phyloP scores from a whole-genome alignment of 2,329 filamentous ascomycete genomes.

The Chalaropsis ovoidea region DNA sequence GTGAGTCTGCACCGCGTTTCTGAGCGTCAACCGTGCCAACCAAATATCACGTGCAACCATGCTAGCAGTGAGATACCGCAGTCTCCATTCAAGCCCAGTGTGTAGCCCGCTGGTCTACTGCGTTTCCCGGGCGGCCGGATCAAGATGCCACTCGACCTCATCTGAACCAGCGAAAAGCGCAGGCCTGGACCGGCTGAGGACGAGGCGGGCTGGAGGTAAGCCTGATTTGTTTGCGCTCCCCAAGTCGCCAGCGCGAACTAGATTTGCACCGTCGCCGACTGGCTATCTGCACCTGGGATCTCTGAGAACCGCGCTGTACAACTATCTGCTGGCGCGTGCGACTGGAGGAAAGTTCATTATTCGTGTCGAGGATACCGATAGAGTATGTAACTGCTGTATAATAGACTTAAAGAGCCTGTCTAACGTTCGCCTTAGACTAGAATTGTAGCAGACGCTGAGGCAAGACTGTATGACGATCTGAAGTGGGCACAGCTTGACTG shows the following conservation, averaged over 20 bases:
- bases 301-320: slow-evolving; percentile 86
- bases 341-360: slow-evolving; percentile 86
- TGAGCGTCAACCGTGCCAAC: background rate
- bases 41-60: background rate
- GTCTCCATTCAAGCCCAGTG: too few relatives aligned
- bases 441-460: slow-evolving; percentile 68
- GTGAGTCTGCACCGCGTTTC: background rate
- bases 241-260: slow-evolving; percentile 44
- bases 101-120: background rate
- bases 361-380: slow-evolving; percentile 90
- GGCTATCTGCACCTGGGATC: slow-evolving; percentile 89
- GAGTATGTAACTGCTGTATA: slow-evolving; percentile 43
- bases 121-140: background rate
- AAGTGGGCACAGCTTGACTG: slow-evolving; percentile 81
- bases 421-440: slow-evolving; percentile 51
- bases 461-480: slow-evolving; percentile 66
- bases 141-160: slow-evolving; percentile 16
- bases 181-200: slow-evolving; percentile 19
- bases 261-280: slow-evolving; percentile 92
- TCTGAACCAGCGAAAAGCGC: background rate
- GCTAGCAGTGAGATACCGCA: background rate
- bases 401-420: slow-evolving; percentile 19
- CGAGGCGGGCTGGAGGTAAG: background rate
- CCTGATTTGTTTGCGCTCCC: slow-evolving; percentile 35
- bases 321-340: slow-evolving; percentile 77